Percentiles rank a stretch among this genome's conserved stretches.
phyloP scores from a whole-genome alignment of 1,139 yeast genomes.

The Wickerhamiella infanticola region DNA sequence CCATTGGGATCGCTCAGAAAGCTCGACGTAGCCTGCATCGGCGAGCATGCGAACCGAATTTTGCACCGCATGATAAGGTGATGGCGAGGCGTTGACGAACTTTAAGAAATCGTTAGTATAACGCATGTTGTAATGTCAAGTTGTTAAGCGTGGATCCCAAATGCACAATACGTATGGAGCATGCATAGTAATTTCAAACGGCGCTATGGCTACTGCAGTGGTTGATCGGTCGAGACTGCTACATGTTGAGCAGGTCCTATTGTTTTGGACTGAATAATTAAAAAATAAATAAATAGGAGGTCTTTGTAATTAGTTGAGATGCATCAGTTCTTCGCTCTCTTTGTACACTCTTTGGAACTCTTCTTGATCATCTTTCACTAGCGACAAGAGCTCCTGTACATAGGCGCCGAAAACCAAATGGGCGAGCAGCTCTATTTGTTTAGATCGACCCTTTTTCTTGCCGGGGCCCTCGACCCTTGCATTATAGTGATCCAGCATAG shows the following conservation, averaged over 20 bases:
- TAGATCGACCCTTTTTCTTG: not conserved
- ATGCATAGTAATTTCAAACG: no score
- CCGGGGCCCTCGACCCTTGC: slow-evolving; percentile 11
- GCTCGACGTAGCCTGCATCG: slow-evolving; percentile 49
- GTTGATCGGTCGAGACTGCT: no score
- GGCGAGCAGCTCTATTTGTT: not conserved
- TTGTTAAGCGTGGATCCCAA: not conserved
- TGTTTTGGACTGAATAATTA: no score
- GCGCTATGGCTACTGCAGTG: no score
- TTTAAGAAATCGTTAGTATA: slow-evolving; percentile 34
- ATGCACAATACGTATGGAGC: not conserved
- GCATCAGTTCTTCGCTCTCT: not conserved
- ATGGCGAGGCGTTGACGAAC: slow-evolving; percentile 74
- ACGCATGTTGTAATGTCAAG: not conserved
- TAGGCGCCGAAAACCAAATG: not conserved
- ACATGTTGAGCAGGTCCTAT: no score
- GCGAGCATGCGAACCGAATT: slow-evolving; percentile 50
- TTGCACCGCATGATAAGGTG: slow-evolving; percentile 88
- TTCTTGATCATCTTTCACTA: not conserved
- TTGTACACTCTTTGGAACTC: not conserved
- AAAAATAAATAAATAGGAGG: not conserved
- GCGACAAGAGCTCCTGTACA: not conserved
- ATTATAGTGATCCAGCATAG: slow-evolving; percentile 17
- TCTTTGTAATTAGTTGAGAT: not conserved
- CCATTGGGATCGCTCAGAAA: slow-evolving; percentile 67